A percentile compares a stretch with the other conserved stretches of the same genome.
phyloP scores from a whole-genome alignment of 2,329 filamentous ascomycete genomes.

The Colletotrichum tabaci region DNA sequence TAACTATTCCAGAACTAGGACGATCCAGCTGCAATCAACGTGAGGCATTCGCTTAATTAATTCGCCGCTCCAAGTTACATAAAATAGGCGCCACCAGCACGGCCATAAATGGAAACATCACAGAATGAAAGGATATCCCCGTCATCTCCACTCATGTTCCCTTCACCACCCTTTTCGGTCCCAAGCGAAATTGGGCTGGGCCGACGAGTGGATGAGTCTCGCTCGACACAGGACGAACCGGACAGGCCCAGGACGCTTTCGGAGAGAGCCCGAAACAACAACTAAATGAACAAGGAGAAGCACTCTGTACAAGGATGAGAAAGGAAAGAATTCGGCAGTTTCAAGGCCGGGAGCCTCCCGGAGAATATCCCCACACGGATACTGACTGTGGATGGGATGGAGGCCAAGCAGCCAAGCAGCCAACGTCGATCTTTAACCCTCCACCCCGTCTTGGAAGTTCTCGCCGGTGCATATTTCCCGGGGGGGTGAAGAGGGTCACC shows the following conservation, averaged over 20 bases:
- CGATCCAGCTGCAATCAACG: not conserved
- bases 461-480: not conserved
- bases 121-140: not conserved
- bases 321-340: too few relatives aligned
- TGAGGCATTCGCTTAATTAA: constrained; percentile 8
- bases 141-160: not conserved
- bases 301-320: not conserved
- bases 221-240: constrained; percentile 1
- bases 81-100: not conserved
- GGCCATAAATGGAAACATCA: not conserved
- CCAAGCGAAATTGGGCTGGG: constrained; percentile 28
- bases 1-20: not conserved
- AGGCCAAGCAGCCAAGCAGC: constrained; percentile 10
- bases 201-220: constrained; percentile 2
- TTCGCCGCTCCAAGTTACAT: not conserved
- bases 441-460: not conserved
- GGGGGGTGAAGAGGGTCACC: too few relatives aligned
- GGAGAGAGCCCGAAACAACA: not conserved
- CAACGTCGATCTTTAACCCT: constrained; percentile 5
- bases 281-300: not conserved
- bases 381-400: not conserved
- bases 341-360: not conserved
- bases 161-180: not conserved
- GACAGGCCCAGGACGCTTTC: not conserved
- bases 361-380: constrained; percentile 2